phyloP scores from a whole-genome alignment of 2,329 filamentous ascomycete species.

The Fonsecaea pugnacius region DNA sequence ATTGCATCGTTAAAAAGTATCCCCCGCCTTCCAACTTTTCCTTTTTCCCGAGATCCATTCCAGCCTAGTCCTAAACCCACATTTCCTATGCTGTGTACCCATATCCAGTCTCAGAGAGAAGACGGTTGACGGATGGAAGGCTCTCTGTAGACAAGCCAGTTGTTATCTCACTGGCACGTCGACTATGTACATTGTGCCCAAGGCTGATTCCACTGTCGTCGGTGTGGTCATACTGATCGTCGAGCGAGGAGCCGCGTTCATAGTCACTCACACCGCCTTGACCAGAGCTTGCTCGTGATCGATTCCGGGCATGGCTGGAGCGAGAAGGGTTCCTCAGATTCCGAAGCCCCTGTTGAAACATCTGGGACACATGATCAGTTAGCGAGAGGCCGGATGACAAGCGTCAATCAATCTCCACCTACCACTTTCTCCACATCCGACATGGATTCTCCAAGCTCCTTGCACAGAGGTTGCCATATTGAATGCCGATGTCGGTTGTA shows the following conservation, averaged over 20 bases:
- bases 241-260: constrained; percentile 20
- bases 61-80: neutral
- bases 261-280: constrained; percentile 24
- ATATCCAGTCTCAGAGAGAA: constrained; percentile 27
- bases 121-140: constrained; percentile 26
- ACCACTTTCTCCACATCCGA: constrained; percentile 80
- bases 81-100: constrained; percentile 17
- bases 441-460: constrained; percentile 62
- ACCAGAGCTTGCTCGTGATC: constrained; percentile 33
- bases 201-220: constrained; percentile 38
- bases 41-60: neutral
- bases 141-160: constrained; percentile 11
- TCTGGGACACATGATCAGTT: constrained; percentile 10
- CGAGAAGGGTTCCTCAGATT: constrained; percentile 25
- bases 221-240: constrained; percentile 30
- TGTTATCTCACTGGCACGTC: constrained; percentile 29
- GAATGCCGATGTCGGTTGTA: constrained; percentile 76
- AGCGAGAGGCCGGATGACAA: neutral
- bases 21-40: neutral
- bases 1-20: constrained; percentile 15
- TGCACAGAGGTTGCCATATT: constrained; percentile 78
- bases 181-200: constrained; percentile 27
- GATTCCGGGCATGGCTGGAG: constrained; percentile 24
- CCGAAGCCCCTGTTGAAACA: constrained; percentile 76
- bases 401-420: constrained; percentile 44